Conservation (phyloP, 2,329 filamentous ascomycete species). For the Parastagonospora nodorum region DNA sequence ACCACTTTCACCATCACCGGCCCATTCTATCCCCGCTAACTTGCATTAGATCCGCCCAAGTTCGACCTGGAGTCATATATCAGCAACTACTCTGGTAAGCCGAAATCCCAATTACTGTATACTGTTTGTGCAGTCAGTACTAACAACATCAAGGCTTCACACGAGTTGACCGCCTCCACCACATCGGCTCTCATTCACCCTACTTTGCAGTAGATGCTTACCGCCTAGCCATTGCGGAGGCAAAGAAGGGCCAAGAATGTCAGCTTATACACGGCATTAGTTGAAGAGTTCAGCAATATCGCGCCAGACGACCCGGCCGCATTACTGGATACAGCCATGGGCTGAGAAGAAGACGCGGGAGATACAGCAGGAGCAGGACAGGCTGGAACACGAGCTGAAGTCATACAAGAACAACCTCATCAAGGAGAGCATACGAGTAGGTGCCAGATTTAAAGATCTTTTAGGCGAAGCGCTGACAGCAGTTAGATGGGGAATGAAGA, state of each 20-base stretch:
- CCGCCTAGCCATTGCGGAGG: slow-evolving; percentile 74
- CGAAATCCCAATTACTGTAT: no score
- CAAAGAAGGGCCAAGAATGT: slow-evolving; percentile 77
- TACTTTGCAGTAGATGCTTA: slow-evolving; percentile 80
- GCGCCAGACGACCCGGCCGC: slow-evolving; percentile 72
- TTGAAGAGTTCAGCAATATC: slow-evolving; percentile 66
- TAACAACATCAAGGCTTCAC: slow-evolving; percentile 70
- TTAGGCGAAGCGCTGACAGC: slow-evolving; percentile 1
- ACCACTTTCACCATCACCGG: neutral
- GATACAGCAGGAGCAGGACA: slow-evolving; percentile 71
- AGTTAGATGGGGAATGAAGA: slow-evolving; percentile 91
- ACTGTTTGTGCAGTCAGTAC: neutral
- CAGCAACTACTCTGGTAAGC: slow-evolving; percentile 75
- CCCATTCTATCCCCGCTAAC: slow-evolving; percentile 17
- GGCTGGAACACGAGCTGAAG: slow-evolving; percentile 84
- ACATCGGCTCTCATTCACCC: slow-evolving; percentile 80
- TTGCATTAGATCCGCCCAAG: slow-evolving; percentile 71
- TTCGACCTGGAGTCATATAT: slow-evolving; percentile 92
- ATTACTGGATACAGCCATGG: slow-evolving; percentile 72
- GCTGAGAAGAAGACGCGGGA: slow-evolving; percentile 68
- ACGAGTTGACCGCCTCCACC: slow-evolving; percentile 76
- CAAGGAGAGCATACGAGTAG: slow-evolving; percentile 91
- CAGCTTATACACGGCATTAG: slow-evolving; percentile 70
- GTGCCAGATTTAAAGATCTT: slow-evolving; percentile 2
- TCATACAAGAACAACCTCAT: slow-evolving; percentile 96